phyloP scores from a whole-genome alignment of 31 red algal species.

The Asparagopsis taxiformis region DNA sequence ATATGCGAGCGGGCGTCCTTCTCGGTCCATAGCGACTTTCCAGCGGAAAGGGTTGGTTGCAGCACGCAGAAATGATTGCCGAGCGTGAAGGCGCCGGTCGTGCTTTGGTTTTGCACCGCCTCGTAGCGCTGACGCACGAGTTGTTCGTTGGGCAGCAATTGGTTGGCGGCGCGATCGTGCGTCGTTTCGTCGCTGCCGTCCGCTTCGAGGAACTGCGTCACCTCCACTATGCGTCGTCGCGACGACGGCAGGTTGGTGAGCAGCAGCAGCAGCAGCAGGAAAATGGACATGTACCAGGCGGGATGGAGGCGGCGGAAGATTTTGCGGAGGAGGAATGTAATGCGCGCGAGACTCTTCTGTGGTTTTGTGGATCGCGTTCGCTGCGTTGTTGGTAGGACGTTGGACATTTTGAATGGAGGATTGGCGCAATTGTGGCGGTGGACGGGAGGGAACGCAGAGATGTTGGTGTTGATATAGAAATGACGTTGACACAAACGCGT shows the following conservation, averaged over 20 bases:
- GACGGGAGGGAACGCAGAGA: neutral
- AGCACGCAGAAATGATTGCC: conserved; percentile 76
- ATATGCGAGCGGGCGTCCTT: conserved; percentile 61
- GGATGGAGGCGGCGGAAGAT: neutral
- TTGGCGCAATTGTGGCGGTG: neutral
- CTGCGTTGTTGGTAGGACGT: neutral
- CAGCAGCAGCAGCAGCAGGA: neutral
- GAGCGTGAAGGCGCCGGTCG: conserved; percentile 1
- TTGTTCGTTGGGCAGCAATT: neutral
- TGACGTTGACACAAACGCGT: no score
- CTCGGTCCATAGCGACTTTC: conserved; percentile 45
- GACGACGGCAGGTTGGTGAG: neutral
- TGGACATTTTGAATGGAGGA: neutral
- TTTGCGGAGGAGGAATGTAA: neutral
- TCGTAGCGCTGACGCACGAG: neutral
- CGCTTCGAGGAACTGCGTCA: neutral
- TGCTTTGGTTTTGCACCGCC: neutral
- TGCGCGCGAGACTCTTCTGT: neutral
- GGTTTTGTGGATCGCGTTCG: neutral
- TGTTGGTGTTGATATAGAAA: neutral
- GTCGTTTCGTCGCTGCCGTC: neutral
- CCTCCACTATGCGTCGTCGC: neutral
- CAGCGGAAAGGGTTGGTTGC: conserved; percentile 71
- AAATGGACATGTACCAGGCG: neutral
- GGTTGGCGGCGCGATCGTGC: neutral